These are phyloP conservation scores for Neonectria ditissima DNA, from an alignment of 2,329 filamentous ascomycete genomes.

Conservation along the genomic window DNA sequence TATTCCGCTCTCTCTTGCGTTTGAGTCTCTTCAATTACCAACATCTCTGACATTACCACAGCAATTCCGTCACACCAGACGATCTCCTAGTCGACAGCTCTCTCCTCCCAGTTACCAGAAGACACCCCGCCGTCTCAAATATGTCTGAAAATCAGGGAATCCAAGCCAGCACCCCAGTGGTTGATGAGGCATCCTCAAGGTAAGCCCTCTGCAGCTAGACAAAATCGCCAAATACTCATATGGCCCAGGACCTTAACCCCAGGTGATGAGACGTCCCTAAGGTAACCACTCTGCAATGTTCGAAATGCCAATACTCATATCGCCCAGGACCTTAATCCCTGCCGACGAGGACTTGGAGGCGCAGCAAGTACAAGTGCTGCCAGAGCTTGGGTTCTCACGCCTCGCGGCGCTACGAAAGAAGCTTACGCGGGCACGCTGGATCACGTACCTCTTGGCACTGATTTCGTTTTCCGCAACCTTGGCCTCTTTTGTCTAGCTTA, in stretches of 20 bases:
- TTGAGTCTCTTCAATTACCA: too few species aligned
- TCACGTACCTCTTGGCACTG: neutral
- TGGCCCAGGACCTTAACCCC: neutral
- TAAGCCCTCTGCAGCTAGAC: neutral
- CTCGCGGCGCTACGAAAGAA: neutral
- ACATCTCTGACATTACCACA: neutral
- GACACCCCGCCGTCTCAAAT: neutral
- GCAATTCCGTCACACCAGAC: neutral
- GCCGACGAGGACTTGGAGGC: neutral
- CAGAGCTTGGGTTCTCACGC: neutral
- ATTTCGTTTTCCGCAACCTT: neutral
- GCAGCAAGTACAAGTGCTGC: neutral
- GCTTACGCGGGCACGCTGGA: too few species aligned
- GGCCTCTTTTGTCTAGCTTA: neutral
- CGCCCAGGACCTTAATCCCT: neutral
- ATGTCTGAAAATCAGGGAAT: neutral
- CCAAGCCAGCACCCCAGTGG: neutral
- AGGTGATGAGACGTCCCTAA: too few species aligned
- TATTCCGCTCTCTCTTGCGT: neutral
- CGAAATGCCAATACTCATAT: neutral
- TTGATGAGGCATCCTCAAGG: neutral
- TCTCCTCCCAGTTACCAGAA: neutral
- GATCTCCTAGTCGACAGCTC: neutral
- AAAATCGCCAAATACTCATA: neutral
- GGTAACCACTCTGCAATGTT: too few species aligned